A percentile compares a stretch with the other conserved stretches of the same genome.
phyloP scores from a whole-genome alignment of 176 grass and related monocot species.

The Lolium rigidum region DNA sequence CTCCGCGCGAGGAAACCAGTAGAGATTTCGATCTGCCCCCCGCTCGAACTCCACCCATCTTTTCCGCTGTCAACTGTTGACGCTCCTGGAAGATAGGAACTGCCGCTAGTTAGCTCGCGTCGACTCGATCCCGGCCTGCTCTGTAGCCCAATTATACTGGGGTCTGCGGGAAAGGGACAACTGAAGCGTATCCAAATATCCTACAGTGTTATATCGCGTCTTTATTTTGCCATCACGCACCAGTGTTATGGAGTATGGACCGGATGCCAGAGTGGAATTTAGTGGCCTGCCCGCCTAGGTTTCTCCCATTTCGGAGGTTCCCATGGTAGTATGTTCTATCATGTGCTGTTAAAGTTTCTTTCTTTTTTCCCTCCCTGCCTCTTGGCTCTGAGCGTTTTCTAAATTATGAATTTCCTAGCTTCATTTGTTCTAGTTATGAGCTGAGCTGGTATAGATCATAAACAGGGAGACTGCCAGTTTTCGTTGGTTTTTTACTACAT shows the following conservation, averaged over 20 bases:
- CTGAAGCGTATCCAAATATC: background rate
- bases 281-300: background rate
- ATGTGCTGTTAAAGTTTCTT: background rate
- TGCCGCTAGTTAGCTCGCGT: background rate
- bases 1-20: background rate
- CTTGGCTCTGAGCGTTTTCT: background rate
- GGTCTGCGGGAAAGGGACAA: background rate
- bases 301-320: constrained; percentile 13
- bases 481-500: background rate
- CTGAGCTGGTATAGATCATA: background rate
- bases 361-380: background rate
- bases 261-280: background rate
- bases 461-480: background rate
- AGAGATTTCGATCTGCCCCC: background rate
- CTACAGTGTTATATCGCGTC: background rate
- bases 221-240: constrained; percentile 4
- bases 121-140: background rate
- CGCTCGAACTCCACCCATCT: background rate
- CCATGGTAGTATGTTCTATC: background rate
- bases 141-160: background rate
- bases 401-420: background rate
- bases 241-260: background rate
- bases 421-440: background rate
- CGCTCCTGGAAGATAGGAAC: constrained; percentile 40
- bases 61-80: background rate